These are phyloP conservation scores for Zancudomyces culisetae DNA, from an alignment of 371 early-diverging fungal genomes.

Conservation along the genomic window DNA sequence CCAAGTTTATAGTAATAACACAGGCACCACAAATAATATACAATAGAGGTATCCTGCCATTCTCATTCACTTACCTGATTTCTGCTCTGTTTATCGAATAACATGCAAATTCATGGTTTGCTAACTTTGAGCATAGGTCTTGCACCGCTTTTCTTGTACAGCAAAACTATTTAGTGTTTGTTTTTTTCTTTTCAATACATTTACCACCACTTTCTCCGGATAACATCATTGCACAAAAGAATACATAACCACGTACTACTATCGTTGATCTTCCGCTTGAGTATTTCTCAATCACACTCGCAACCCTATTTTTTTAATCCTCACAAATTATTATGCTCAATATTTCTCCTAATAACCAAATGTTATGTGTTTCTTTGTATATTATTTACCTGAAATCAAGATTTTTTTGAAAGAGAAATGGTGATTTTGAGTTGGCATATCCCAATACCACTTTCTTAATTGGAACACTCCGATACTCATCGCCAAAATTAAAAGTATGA, in stretches of 20 bases:
- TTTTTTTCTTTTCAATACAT: background rate
- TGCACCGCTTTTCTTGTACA: constrained; percentile 1
- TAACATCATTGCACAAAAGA: no score
- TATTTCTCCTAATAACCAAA: background rate
- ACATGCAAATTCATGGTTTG: background rate
- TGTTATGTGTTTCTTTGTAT: background rate
- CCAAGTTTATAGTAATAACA: no score
- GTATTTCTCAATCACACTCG: background rate
- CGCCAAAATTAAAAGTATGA: background rate
- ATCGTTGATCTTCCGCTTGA: constrained; percentile 1
- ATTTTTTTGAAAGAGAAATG: constrained; percentile 5
- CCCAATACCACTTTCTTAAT: constrained; percentile 3
- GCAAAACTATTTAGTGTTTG: background rate
- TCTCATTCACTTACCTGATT: no score
- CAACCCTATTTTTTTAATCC: background rate
- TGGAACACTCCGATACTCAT: constrained; percentile 2
- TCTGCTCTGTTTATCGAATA: background rate
- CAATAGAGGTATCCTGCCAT: no score
- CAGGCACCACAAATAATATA: no score
- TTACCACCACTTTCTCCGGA: no score
- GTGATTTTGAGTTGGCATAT: background rate
- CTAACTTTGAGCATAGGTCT: background rate
- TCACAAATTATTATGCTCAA: no score
- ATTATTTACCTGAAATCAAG: constrained; percentile 4
- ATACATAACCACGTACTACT: background rate